Percentiles rank a stretch among this genome's conserved stretches.
These are phyloP conservation scores for Rhododendron ferrugineum DNA, from an alignment of 148 eudicot genomes.

Conservation along the genomic window DNA sequence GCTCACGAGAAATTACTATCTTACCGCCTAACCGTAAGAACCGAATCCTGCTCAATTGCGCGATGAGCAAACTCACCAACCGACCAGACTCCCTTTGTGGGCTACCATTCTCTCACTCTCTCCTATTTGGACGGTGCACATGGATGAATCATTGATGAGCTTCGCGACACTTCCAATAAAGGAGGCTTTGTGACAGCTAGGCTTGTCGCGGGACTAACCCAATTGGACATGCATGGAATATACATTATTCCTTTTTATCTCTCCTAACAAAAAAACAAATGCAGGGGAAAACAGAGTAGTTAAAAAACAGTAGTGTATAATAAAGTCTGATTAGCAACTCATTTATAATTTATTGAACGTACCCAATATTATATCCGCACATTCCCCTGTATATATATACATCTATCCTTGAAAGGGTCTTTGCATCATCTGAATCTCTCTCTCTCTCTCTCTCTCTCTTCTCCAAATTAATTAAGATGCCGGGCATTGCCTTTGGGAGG, in stretches of 20 bases:
- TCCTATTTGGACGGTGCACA: slow-evolving; percentile 20
- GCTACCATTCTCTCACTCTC: neutral
- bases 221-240: slow-evolving; percentile 21
- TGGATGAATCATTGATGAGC: slow-evolving; percentile 30
- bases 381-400: slow-evolving; percentile 6
- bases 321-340: neutral
- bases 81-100: no score
- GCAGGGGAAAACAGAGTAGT: neutral
- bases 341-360: neutral
- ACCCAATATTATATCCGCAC: neutral
- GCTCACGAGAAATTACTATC: neutral
- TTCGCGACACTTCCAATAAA: slow-evolving; percentile 42
- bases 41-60: neutral
- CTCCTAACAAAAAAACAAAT: neutral
- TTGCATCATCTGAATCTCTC: neutral
- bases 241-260: slow-evolving; percentile 13
- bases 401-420: neutral
- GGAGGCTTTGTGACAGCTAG: slow-evolving; percentile 44
- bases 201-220: slow-evolving; percentile 13
- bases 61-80: neutral
- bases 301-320: neutral
- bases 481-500: slow-evolving; percentile 57
- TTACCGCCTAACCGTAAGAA: neutral
- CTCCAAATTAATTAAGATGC: slow-evolving; percentile 24
- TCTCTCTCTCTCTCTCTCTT: neutral